phyloP scores from a whole-genome alignment of 1,284 basidiomycete genomes.

The Ustanciosporium gigantosporum region DNA sequence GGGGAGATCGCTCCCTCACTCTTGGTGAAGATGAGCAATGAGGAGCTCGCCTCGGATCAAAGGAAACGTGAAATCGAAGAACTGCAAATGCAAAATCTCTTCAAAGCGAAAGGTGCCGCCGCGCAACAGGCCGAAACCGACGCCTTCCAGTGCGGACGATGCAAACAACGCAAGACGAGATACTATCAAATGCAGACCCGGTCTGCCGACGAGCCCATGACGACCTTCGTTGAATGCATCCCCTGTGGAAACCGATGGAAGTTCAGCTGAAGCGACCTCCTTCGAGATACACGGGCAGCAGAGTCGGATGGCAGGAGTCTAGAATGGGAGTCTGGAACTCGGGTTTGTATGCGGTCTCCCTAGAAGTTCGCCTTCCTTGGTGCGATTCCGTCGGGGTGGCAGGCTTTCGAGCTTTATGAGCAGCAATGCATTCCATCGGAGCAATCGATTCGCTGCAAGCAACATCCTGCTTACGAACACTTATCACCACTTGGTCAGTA shows the following conservation, averaged over 20 bases:
- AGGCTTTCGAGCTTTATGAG: too few species aligned
- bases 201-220: constrained; percentile 60
- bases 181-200: constrained; percentile 61
- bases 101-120: constrained; percentile 86
- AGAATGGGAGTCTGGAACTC: too few species aligned
- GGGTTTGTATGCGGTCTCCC: too few species aligned
- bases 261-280: constrained; percentile 35
- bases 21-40: constrained; percentile 79
- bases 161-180: constrained; percentile 64
- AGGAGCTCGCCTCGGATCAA: constrained; percentile 94
- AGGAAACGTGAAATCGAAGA: constrained; percentile 79
- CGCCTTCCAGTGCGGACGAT: constrained; percentile 93
- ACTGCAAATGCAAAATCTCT: constrained; percentile 69
- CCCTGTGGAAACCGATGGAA: constrained; percentile 60
- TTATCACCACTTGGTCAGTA: too few species aligned
- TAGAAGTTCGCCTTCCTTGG: too few species aligned
- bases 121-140: constrained; percentile 87
- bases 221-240: constrained; percentile 56
- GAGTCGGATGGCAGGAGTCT: too few species aligned
- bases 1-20: constrained; percentile 74
- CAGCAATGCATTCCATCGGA: too few species aligned
- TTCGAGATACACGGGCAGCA: too few species aligned
- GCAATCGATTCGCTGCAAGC: too few species aligned
- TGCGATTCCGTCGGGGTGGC: too few species aligned
- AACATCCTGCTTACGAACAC: too few species aligned